Base-by-base conservation (phyloP, 2,329 filamentous ascomycete species). In the Phaeosphaeria sp. region DNA sequence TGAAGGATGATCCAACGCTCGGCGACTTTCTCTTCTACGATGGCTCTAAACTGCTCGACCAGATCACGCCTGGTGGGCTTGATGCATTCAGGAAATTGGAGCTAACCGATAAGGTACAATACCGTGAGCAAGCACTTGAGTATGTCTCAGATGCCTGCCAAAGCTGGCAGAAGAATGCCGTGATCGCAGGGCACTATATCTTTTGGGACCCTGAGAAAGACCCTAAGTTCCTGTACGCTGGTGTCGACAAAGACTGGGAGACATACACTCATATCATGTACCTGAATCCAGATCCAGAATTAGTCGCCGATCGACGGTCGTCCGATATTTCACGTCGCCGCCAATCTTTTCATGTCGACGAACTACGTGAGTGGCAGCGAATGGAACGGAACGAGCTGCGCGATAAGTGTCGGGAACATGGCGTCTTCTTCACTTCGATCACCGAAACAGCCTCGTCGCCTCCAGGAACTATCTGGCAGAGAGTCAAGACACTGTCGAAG, bases 221-320 rank as follows among this genome's bases (percentile, higher is more conserved):
- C 0, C 62, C 78, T 0, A 53, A 64, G 13, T 72, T 66, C 22
- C 18, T 67, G 0, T 17, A 59, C 36, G 78, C 84, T 0, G 78
- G 73, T 51, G 87, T 82, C 0, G n/a, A 69, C 9, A 40, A 51
- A 1, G 86, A 89, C 53, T 51, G 81, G 6, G 44, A 75, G 0
- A 78, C 72, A 0, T 89, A 80, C 66, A 86, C 84, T 0, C 85
- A 89, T 61, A 84, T 89, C 18, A 46, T 89, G 11, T 88, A 88
- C 62, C 66, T 89, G 17, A 71, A 84, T 45, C 63, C 79, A 0
- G 77, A 5, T 59, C 75, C 0, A 62, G 77, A 1, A 18, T 8
- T 70, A 0, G 67, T 87, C n/a, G 56, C 49, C 7, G 21, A 78
- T 42, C 80, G 75, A 18, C 73, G 78, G 17, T 45, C 24, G 0